phyloP scores from a whole-genome alignment of 371 early-diverging fungal species.

The Rhizopus arrhizus region DNA sequence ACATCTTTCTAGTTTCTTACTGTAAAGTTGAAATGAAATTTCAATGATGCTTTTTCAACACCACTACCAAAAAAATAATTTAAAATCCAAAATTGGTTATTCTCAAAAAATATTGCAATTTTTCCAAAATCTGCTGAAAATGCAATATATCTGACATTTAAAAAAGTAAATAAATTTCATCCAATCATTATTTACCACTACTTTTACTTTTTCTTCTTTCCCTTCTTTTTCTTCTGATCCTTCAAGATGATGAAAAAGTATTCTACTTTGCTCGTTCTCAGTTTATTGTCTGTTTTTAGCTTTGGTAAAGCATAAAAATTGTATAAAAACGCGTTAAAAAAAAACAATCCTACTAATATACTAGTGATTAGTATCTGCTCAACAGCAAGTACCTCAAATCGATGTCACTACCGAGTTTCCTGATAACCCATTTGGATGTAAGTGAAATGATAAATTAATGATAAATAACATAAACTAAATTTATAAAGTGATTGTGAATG shows the following conservation, averaged over 20 bases:
- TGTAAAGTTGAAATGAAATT: too few species aligned
- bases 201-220: constrained; percentile 1
- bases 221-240: constrained; percentile 9
- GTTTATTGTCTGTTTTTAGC: constrained; percentile 10
- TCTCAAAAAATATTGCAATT: too few species aligned
- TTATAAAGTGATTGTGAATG: constrained; percentile 46
- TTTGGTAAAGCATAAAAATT: neutral
- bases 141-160: neutral
- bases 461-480: neutral
- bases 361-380: constrained; percentile 28
- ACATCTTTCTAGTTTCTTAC: too few species aligned
- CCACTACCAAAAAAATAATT: too few species aligned
- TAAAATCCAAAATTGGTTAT: too few species aligned
- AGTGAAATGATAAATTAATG: constrained; percentile 11
- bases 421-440: constrained; percentile 53
- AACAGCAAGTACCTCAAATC: constrained; percentile 32
- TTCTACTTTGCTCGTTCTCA: constrained; percentile 26
- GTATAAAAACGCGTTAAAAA: too few species aligned
- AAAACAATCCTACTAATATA: too few species aligned
- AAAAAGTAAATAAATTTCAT: neutral
- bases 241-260: constrained; percentile 18
- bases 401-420: constrained; percentile 52
- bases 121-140: neutral
- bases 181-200: neutral
- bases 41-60: too few species aligned